Base-by-base conservation (phyloP, 176 grass and related monocot genomes). In the Aegilops longissima region DNA sequence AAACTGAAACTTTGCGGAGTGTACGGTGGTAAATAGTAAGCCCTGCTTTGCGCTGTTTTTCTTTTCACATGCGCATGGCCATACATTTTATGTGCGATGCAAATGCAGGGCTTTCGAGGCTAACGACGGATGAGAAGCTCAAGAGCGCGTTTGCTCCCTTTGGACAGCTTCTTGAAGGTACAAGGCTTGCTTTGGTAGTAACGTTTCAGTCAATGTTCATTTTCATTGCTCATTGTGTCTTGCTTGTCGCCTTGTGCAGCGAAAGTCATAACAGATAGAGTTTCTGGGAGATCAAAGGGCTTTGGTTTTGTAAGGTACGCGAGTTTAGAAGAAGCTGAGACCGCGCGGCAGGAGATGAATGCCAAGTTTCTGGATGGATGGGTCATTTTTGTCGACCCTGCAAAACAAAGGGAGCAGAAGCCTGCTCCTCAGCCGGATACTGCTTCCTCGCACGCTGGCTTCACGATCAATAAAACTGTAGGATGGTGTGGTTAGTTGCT, bases 351-450 rank as follows among this genome's bases (percentile, higher is more conserved):
- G 51, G 90, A 85, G 30, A 98, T 98, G 96, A 95, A 98, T 7
- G 96, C 90, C 12, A 90, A 88, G 83, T 98, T 94, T 82, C 93
- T 98, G 2, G 96, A 98, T 83, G 96, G 93, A 66, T 96, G 96
- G 96, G 96, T 98, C 66, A 98, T 98, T 76, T 98, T 98, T 49
- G 88, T 98, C 2, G 93, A 98, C 87, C 92, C 93, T 14, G 96
- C 96, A 51, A 98, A 95, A 68, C 84, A 84, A 67, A 96, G 87
- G 86, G 86, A 94, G 71, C 70, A 87, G 8, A 96, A 88, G 66
- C 73, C 86, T 47, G 44, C 72, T 21, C 42, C 69, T 11, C 65
- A 70, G 18, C 82, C 87, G 10, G 83, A 89, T 54, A 31, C 72
- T 12, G 34, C 63, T 47, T 77, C 87, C 5, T 90, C 90, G 0